Base-by-base conservation (phyloP, 306 rosid genomes). In the Sicyos edulis region DNA sequence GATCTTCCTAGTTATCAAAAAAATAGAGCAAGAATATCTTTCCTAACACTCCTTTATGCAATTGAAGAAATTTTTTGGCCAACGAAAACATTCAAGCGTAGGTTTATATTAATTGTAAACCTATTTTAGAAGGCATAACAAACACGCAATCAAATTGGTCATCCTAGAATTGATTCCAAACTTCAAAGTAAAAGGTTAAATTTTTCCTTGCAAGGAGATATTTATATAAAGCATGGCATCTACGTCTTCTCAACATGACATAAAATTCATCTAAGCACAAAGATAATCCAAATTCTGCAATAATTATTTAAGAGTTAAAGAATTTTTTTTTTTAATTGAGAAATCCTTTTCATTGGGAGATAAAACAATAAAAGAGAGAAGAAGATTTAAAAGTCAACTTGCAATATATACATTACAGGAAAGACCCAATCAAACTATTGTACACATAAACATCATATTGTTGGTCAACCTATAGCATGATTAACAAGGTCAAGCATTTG, bases 141-240 rank as follows among this genome's bases (percentile, higher is more conserved):
- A 37, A 49, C 53, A 13, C 15, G 50, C 2, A 34, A 62, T 26
- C 37, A 10, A 16, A 32, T 34, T 16, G 15, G 50, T n/a, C 16
- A 63, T 15, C 70, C 51, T 17, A 37, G 4, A 40, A 12, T 44
- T 44, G 44, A 17, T 53, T 21, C 51, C 9, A 66, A 45, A 69
- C 24, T 69, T 70, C 8, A 22, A 51, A 29, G 74, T 14, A 49
- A 70, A 51, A 70, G 49, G 44, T 70, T 20, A 24, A 4, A 16
- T 70, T 70, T 70, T 42, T 50, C 55, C 59, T 2, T 12, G 59
- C 13, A 21, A 69, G 19, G n/a, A 26, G 14, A 50, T 49, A 77
- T 34, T 24, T 44, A 34, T 54, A 45, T 24, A 72, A 56, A 76
- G 37, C 56, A 68, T 24, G 56, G 42, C 56, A 67, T 37, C 44